Conservation (phyloP, 2,329 filamentous ascomycete species). For the Malbranchea zuffiana region DNA sequence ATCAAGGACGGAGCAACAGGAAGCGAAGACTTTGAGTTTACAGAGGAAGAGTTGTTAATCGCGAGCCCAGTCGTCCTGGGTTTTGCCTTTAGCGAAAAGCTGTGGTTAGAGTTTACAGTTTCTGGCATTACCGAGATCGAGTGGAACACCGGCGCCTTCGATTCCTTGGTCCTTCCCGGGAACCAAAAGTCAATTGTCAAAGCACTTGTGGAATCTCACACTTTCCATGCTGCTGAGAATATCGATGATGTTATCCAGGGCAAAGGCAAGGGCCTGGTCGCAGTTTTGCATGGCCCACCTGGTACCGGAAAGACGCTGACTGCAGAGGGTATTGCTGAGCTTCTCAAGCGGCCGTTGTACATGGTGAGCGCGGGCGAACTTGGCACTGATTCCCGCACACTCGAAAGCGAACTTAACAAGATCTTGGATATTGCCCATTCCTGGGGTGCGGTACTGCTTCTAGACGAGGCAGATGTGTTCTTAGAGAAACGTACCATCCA, state of each 20-base stretch:
- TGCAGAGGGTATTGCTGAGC: slow-evolving; percentile 73
- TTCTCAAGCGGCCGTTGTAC: slow-evolving; percentile 71
- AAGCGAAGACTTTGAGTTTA: slow-evolving; percentile 47
- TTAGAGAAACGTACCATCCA: slow-evolving; percentile 72
- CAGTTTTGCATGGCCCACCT: slow-evolving; percentile 72
- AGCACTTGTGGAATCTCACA: slow-evolving; percentile 73
- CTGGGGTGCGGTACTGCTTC: slow-evolving; percentile 74
- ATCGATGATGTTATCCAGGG: slow-evolving; percentile 76
- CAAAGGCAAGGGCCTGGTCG: slow-evolving; percentile 76
- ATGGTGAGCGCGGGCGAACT: slow-evolving; percentile 74
- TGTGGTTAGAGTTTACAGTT: slow-evolving; percentile 81
- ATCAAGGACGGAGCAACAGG: slow-evolving; percentile 32
- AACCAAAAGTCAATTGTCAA: slow-evolving; percentile 60
- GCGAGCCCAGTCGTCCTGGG: slow-evolving; percentile 76
- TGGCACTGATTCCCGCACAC: slow-evolving; percentile 60
- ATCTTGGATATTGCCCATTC: slow-evolving; percentile 76
- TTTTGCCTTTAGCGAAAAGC: slow-evolving; percentile 77
- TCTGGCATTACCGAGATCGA: slow-evolving; percentile 67
- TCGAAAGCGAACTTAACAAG: slow-evolving; percentile 69
- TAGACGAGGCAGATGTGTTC: slow-evolving; percentile 80
- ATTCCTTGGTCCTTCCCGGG: slow-evolving; percentile 60
- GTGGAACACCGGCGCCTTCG: slow-evolving; percentile 76
- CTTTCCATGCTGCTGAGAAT: slow-evolving; percentile 66
- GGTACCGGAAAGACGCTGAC: slow-evolving; percentile 85
- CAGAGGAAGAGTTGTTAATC: slow-evolving; percentile 72